phyloP scores from a whole-genome alignment of 2,329 filamentous ascomycete species.

The Aspergillus pseudonomiae region DNA sequence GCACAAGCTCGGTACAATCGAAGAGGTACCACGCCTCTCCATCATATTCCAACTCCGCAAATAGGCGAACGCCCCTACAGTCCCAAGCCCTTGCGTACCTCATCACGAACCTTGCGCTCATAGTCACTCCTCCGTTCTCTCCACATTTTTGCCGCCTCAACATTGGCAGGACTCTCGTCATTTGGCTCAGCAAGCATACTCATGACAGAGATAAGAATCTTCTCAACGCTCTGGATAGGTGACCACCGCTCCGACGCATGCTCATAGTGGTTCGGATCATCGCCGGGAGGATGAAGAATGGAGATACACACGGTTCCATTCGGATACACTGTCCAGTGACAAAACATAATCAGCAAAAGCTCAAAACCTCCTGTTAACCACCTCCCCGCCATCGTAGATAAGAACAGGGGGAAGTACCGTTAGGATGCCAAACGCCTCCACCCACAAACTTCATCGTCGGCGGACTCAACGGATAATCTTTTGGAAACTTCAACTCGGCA shows the following conservation, averaged over 20 bases:
- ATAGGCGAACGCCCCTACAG: conserved; percentile 53
- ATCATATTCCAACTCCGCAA: not conserved
- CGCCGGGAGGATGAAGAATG: conserved; percentile 94
- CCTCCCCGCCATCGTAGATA: conserved; percentile 1
- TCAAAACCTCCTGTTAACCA: not conserved
- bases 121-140: conserved; percentile 81
- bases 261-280: conserved; percentile 98
- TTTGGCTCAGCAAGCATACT: conserved; percentile 98
- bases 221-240: conserved; percentile 95
- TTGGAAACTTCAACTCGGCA: conserved; percentile 90
- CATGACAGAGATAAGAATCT: conserved; percentile 96
- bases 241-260: conserved; percentile 94
- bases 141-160: conserved; percentile 97
- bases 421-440: conserved; percentile 89
- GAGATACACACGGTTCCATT: conserved; percentile 95
- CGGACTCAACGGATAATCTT: conserved; percentile 94
- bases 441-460: conserved; percentile 95
- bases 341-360: not conserved
- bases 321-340: conserved; percentile 69
- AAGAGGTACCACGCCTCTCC: not conserved
- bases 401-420: conserved; percentile 62
- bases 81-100: conserved; percentile 77
- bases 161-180: conserved; percentile 93
- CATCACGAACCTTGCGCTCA: conserved; percentile 80
- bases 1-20: not conserved